These are phyloP conservation scores for Pterocarpus santalinus DNA, from an alignment of 306 rosid genomes.

Conservation along the genomic window DNA sequence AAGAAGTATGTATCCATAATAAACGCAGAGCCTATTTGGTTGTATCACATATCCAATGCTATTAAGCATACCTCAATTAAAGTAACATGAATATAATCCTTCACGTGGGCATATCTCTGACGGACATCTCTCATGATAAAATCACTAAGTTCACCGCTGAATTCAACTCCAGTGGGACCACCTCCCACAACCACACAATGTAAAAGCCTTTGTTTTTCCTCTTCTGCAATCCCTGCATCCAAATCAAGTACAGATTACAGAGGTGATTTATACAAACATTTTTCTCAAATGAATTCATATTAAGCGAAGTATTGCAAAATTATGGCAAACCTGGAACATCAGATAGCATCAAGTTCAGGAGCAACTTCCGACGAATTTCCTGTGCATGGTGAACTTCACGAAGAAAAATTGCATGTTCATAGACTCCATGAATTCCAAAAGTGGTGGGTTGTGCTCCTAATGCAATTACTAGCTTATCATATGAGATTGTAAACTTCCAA, in stretches of 20 bases:
- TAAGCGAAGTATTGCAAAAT: slow-evolving; percentile 15
- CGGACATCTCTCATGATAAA: slow-evolving; percentile 87
- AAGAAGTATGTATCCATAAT: not conserved
- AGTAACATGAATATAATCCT: slow-evolving; percentile 87
- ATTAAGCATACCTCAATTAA: slow-evolving; percentile 82
- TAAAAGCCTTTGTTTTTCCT: slow-evolving; percentile 81
- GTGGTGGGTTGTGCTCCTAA: slow-evolving; percentile 85
- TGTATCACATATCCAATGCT: slow-evolving; percentile 31
- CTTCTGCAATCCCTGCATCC: slow-evolving; percentile 75
- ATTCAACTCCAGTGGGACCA: slow-evolving; percentile 99
- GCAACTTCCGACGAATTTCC: slow-evolving; percentile 95
- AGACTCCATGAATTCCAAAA: slow-evolving; percentile 91
- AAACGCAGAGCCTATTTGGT: slow-evolving; percentile 17
- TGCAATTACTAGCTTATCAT: slow-evolving; percentile 88
- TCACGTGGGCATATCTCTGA: slow-evolving; percentile 89
- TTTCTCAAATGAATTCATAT: slow-evolving; percentile 33
- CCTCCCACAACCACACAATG: slow-evolving; percentile 99
- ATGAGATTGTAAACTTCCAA: slow-evolving; percentile 84
- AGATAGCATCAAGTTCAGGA: slow-evolving; percentile 87
- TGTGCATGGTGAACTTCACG: slow-evolving; percentile 97
- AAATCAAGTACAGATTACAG: slow-evolving; percentile 40
- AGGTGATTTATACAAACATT: slow-evolving; percentile 5
- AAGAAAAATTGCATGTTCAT: slow-evolving; percentile 87
- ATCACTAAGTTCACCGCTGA: slow-evolving; percentile 99
- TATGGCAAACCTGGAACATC: slow-evolving; percentile 82